Conservation (phyloP, 805 yeast genomes). For the Wickerhamiella parazyma region DNA sequence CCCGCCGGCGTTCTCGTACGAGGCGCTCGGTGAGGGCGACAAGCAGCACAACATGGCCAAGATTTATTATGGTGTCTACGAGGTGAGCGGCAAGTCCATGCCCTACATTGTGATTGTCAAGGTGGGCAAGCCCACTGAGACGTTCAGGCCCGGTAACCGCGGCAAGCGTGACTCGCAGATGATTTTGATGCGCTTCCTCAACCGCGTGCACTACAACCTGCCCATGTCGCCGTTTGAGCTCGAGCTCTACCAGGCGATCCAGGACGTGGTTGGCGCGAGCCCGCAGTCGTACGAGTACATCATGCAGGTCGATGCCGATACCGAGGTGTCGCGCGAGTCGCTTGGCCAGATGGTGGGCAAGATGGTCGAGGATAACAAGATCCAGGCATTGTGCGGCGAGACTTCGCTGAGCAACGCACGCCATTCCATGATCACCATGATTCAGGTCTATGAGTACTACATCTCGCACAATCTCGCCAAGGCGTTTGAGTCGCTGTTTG, state of each 20-base stretch:
- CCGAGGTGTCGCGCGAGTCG: slow-evolving; percentile 41
- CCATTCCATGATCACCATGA: slow-evolving; percentile 41
- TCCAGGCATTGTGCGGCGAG: slow-evolving; percentile 53
- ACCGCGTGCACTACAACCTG: slow-evolving; percentile 45
- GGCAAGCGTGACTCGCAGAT: slow-evolving; percentile 56
- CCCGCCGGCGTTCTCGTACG: slow-evolving; percentile 40
- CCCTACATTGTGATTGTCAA: slow-evolving; percentile 45
- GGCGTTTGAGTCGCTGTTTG: slow-evolving; percentile 49
- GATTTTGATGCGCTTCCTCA: slow-evolving; percentile 45
- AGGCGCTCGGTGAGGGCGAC: slow-evolving; percentile 46
- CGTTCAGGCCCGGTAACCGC: slow-evolving; percentile 45
- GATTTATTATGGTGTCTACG: slow-evolving; percentile 46
- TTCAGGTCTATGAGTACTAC: slow-evolving; percentile 51
- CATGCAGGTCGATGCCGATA: slow-evolving; percentile 53
- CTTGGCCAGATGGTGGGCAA: slow-evolving; percentile 42
- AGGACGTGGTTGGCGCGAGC: slow-evolving; percentile 45
- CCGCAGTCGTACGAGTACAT: slow-evolving; percentile 42
- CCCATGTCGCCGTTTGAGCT: slow-evolving; percentile 48
- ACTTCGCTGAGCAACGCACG: slow-evolving; percentile 42
- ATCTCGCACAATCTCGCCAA: slow-evolving; percentile 51
- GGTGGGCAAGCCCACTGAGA: slow-evolving; percentile 48
- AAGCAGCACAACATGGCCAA: slow-evolving; percentile 54
- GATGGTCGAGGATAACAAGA: slow-evolving; percentile 39
- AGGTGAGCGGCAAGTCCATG: slow-evolving; percentile 41
- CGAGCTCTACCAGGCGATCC: slow-evolving; percentile 40